Evolutionary conservation across 345 rosid genomes (phyloP).

Genomic region (Hypericum androsaemum): DNA sequence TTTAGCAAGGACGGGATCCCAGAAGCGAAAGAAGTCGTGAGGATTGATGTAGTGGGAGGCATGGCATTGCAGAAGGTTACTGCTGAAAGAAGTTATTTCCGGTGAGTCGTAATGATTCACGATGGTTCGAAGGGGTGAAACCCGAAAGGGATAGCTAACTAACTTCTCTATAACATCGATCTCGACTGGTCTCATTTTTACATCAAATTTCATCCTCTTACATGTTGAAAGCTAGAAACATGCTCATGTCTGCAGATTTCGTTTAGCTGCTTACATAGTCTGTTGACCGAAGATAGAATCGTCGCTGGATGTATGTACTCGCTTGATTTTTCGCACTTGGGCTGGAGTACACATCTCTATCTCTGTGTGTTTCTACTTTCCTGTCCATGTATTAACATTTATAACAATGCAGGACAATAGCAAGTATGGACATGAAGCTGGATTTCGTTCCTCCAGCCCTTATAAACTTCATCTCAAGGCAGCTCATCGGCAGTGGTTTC

Average conservation of each 20-base stretch:
- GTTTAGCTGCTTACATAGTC: too few species aligned
- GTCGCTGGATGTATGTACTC: too few species aligned
- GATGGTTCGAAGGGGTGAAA: too few species aligned
- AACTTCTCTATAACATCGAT: too few species aligned
- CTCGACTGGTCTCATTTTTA: too few species aligned
- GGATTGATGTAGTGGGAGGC: slow-evolving; percentile 76
- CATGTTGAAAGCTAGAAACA: too few species aligned
- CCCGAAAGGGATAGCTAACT: too few species aligned
- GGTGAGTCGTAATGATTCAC: slow-evolving; percentile 34
- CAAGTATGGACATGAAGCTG: slow-evolving; percentile 72
- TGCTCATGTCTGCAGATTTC: too few species aligned
- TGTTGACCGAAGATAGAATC: too few species aligned
- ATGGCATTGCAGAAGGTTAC: slow-evolving; percentile 81
- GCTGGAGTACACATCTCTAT: too few species aligned
- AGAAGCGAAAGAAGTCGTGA: slow-evolving; percentile 54
- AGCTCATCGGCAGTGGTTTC: slow-evolving; percentile 84
- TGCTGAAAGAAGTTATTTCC: slow-evolving; percentile 64
- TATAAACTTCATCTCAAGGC: slow-evolving; percentile 80
- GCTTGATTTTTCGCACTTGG: too few species aligned
- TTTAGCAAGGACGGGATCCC: slow-evolving; percentile 42
- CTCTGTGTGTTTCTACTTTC: neutral
- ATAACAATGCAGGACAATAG: slow-evolving; percentile 58
- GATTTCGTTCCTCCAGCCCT: slow-evolving; percentile 87
- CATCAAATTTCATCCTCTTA: too few species aligned
- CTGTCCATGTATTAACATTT: slow-evolving; percentile 4